A percentile compares a stretch with the other conserved stretches of the same genome.
Conservation (phyloP, 257 asterid genomes). For the Fraxinus excelsior region DNA sequence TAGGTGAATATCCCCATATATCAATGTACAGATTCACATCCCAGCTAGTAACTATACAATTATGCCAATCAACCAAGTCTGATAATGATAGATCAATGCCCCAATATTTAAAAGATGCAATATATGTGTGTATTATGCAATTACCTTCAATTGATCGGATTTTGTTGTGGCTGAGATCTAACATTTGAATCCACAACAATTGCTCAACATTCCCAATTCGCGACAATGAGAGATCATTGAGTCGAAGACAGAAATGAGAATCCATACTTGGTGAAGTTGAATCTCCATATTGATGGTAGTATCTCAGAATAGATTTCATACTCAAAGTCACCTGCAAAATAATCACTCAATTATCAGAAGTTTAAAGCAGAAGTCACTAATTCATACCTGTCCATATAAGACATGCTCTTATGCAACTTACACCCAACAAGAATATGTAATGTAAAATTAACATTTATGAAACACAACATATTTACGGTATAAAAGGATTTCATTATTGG, state of each 20-base stretch:
- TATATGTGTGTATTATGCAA: neutral
- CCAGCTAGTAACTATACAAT: neutral
- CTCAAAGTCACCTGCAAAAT: slow-evolving; percentile 58
- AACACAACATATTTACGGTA: neutral
- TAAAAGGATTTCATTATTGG: neutral
- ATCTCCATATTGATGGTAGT: slow-evolving; percentile 51
- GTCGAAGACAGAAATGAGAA: slow-evolving; percentile 43
- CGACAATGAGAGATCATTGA: slow-evolving; percentile 73
- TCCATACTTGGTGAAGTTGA: slow-evolving; percentile 38
- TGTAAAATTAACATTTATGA: neutral
- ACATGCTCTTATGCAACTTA: neutral
- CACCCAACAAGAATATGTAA: neutral
- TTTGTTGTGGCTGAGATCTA: slow-evolving; percentile 87
- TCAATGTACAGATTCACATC: neutral
- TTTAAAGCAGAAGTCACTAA: slow-evolving; percentile 4
- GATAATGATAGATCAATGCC: slow-evolving; percentile 3
- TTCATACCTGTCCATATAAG: neutral
- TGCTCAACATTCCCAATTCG: slow-evolving; percentile 65
- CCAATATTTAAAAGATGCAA: slow-evolving; percentile 3
- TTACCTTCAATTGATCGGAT: slow-evolving; percentile 87
- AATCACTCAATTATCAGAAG: slow-evolving; percentile 20
- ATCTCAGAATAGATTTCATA: slow-evolving; percentile 50
- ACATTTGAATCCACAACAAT: slow-evolving; percentile 88
- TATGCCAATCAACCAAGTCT: neutral
- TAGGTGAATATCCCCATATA: neutral